Evolutionary conservation across 2,329 filamentous ascomycete genomes (phyloP), one percentile per base, ranked within the genome.

Genomic region (Epichloe hybrida): DNA sequence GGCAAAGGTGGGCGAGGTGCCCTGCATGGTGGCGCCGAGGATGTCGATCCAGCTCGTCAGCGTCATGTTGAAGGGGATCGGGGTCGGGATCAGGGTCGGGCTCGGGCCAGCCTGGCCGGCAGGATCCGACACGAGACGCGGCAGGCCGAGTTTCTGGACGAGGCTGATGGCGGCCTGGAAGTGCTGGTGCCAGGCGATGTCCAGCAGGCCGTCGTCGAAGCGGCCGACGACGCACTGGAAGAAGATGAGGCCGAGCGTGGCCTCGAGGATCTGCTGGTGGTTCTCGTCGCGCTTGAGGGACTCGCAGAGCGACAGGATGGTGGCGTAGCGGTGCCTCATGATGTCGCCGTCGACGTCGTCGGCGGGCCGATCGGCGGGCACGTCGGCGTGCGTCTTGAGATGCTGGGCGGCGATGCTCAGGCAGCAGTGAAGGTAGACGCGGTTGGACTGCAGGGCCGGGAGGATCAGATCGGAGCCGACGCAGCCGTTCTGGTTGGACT

Each of bases 141-240:
- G 84, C 39, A 97, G 80, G 53, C 90, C 83, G 36, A 97, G 82
- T 69, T 88, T 90, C 64, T 86, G 80, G 27, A 95, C 86, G 49
- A 97, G 76, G 59, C 83, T 89, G 58, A 86, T 84, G 20, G 85
- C 91, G 3, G 90, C 90, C 66, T 94, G 86, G 72, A 97, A 96
- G 72, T 98, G 93, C 65, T 95, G 87, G 71, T 91, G 87, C 93
- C 93, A 98, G 21, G 90, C 83, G 59, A 97, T 95, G 64, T 97
- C 90, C 15, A 88, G 85, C 23, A 96, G 80, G 45, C 79, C 79
- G 63, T 96, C 88, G 59, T 93, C 85, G 37, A 85, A 82, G 60
- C 87, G 81, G 50, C 91, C 91, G 56, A 97, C 91, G 27, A 88
- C 84, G 70, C 86, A 93, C 64, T 95, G 88, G 72, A 96, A 94